Evolutionary conservation across 345 rosid species (phyloP), one percentile per base, ranked within the genome.

Genomic region (Bruguiera gymnorhiza): DNA sequence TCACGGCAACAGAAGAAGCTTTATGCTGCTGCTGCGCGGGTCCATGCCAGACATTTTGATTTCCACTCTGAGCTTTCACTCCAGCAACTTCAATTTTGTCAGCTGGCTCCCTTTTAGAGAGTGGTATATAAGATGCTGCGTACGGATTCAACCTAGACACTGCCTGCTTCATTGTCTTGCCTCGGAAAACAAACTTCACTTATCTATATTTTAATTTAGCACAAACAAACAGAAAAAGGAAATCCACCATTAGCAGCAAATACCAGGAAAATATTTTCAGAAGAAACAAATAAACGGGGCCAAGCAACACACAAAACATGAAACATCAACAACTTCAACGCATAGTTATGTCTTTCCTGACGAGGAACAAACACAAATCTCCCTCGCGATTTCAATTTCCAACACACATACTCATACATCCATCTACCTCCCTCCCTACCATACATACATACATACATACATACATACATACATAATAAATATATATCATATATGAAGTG

Each of bases 41-140:
- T 63, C 74, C 75, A 74, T 57, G 76, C 81, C 81, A 76, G 48
- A 30, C 68, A 43, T 54, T 55, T 60, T 81, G 79, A 43, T 76
- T 72, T 68, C 72, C 78, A 68, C 48, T 54, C 63, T 73, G 68
- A 50, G 19, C 24, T 24, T 73, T 65, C 62, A n/a, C 27, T 57
- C 57, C 69, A 27, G 51, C 51, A 57, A 43, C 63, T 46, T 65
- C 79, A 37, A 23, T 60, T 43, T 65, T 71, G 71, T 72, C 69
- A 67, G 55, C 72, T 48, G 66, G 60, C 48, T 64, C 87, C 78
- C 96, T 86, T 82, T 83, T 88, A 5, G 89, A 79, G 53, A 94
- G 77, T 1, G 98, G 98, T 55, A 85, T 68, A 57, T 91, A 94
- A 8, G 95, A 80, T 36, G 87, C 85, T 21, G 97, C 98, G 66